A percentile compares a stretch with the other conserved stretches of the same genome.
Conservation (phyloP, 140 eudicot species). For the Bidens hawaiensis region DNA sequence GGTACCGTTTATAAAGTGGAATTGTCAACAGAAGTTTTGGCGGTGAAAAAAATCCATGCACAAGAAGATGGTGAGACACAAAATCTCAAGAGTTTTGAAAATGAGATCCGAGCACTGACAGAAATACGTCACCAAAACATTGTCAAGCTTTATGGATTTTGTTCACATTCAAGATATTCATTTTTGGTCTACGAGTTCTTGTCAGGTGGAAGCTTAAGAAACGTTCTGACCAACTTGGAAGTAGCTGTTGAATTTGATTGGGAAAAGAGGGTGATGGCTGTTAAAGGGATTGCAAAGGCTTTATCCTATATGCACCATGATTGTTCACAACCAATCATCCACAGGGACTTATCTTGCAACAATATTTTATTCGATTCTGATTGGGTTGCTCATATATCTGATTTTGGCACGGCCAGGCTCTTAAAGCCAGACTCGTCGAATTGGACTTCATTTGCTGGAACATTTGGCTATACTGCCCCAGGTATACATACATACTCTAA, state of each 20-base stretch:
- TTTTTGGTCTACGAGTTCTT: background rate
- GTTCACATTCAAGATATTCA: background rate
- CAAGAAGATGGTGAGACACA: slow-evolving; percentile 11
- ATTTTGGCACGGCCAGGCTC: background rate
- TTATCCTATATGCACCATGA: background rate
- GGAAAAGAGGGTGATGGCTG: background rate
- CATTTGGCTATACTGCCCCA: slow-evolving; percentile 26
- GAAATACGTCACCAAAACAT: background rate
- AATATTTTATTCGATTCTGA: background rate
- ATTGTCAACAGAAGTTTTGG: background rate
- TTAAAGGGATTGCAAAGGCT: background rate
- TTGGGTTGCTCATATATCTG: slow-evolving; percentile 1
- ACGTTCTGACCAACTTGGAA: background rate
- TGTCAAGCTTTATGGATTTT: background rate
- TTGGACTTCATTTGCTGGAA: slow-evolving; percentile 13
- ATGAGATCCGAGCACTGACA: background rate
- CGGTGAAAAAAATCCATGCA: background rate
- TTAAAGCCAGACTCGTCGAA: background rate
- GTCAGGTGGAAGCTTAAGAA: background rate
- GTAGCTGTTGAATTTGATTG: background rate
- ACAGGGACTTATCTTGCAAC: background rate
- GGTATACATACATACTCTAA: background rate
- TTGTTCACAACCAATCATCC: background rate
- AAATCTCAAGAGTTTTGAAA: background rate
- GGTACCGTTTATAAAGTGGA: background rate